Evolutionary conservation across 1,284 basidiomycete genomes (phyloP), one percentile per base, ranked within the genome.

Genomic region (Cutaneotrichosporon mucoides): DNA sequence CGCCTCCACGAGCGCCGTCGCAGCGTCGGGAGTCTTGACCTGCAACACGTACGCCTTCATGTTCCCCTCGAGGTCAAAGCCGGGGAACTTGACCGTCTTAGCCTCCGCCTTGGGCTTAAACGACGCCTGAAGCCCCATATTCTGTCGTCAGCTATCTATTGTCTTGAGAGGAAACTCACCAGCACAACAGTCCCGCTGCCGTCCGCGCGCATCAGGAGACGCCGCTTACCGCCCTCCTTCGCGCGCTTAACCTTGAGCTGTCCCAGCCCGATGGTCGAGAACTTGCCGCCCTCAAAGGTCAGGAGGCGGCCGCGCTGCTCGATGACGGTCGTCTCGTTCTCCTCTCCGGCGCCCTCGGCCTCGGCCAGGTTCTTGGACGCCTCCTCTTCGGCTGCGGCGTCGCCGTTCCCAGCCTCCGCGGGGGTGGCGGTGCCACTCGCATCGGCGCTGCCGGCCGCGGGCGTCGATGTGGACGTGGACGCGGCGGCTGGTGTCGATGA

Each of bases 241-340:
- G 57, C 57, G 50, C 66, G 63, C 60, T 78, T 78, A 55, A 77
- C 36, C 62, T 68, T 73, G 62, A 78, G 62, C 43, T 67, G 59
- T 3, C 75, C 76, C 36, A 77, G 41, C 0, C 73, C 73, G 43
- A 61, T 59, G 45, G 74, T 71, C 51, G 82, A 63, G 49, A 66
- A 69, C 51, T 63, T 82, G 40, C 81, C 81, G 37, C 64, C 68
- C 33, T 73, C 80, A 69, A 90, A 73, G 68, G 81, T 83, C 68
- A 80, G 87, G 43, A 88, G 84, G 72, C 88, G 89, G 51, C 83
- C 80, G 68, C 83, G 84, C 55, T 84, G 79, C 53, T 82, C 80
- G 71, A 86, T 80, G 15, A 81, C 78, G 3, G 88, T 90, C 57
- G 86, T 85, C 72, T 93, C 90, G 46, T 87, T 82, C 73, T 93